A percentile compares a stretch with the other conserved stretches of the same genome.
Evolutionary conservation across 768 basidiomycete species (phyloP).

Genomic region (Lactarius vividus): DNA sequence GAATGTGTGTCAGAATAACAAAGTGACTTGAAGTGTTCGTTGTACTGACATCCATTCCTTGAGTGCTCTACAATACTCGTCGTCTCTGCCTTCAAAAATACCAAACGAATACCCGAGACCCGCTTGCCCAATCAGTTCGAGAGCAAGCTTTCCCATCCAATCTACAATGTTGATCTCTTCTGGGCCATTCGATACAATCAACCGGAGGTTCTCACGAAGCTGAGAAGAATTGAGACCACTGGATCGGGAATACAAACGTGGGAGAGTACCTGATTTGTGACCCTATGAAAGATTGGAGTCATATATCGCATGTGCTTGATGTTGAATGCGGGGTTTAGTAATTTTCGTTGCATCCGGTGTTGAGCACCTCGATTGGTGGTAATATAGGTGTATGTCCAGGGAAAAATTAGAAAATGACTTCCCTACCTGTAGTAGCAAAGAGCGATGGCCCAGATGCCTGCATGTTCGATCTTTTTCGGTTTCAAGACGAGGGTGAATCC

Average conservation of each 20-base stretch:
- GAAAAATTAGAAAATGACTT: neutral
- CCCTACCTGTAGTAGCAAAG: neutral
- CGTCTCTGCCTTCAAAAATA: neutral
- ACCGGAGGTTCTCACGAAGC: neutral
- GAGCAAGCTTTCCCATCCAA: slow-evolving; percentile 27
- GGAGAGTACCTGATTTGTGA: slow-evolving; percentile 21
- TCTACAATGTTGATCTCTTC: slow-evolving; percentile 24
- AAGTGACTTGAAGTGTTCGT: neutral
- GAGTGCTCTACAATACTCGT: slow-evolving; percentile 8
- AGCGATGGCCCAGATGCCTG: neutral
- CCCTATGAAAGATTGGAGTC: slow-evolving; percentile 27
- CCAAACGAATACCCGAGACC: slow-evolving; percentile 30
- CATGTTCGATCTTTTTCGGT: neutral
- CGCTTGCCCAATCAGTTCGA: slow-evolving; percentile 30
- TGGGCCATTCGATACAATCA: neutral
- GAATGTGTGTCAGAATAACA: neutral
- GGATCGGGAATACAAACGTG: neutral
- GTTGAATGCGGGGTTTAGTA: slow-evolving; percentile 26
- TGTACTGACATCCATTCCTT: slow-evolving; percentile 23
- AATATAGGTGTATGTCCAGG: neutral
- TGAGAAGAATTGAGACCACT: neutral
- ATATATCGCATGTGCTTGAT: slow-evolving; percentile 28
- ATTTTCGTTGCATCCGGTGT: slow-evolving; percentile 17
- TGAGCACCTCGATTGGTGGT: neutral
- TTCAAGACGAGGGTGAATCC: too few relatives aligned